Evolutionary conservation across 2,329 filamentous ascomycete species (phyloP).

Genomic region (Exophiala xenobiotica): DNA sequence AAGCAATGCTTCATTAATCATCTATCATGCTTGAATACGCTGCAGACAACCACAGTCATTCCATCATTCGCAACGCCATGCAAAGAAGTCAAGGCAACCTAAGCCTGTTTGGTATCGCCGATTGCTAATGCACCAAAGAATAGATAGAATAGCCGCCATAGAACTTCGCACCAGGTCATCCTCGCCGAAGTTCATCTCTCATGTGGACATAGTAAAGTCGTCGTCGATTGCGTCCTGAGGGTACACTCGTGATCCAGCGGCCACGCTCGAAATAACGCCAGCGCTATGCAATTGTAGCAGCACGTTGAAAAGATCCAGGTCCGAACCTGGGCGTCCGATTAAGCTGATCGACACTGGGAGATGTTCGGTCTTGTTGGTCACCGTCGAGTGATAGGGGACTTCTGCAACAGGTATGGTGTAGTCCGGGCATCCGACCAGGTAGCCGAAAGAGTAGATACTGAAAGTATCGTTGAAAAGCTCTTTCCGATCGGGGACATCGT

Average conservation of each 20-base stretch:
- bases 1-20: no score
- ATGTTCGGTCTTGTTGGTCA: slow-evolving; percentile 34
- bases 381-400: slow-evolving; percentile 31
- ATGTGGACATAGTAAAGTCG: neutral
- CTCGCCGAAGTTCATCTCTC: neutral
- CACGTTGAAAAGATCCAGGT: slow-evolving; percentile 32
- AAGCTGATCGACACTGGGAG: slow-evolving; percentile 38
- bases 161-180: neutral
- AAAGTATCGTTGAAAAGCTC: slow-evolving; percentile 48
- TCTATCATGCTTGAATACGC: no score
- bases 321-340: slow-evolving; percentile 35
- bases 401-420: slow-evolving; percentile 47
- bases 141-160: neutral
- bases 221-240: neutral
- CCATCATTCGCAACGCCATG: no score
- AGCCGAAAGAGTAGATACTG: slow-evolving; percentile 37
- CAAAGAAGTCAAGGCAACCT: no score
- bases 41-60: no score
- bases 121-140: no score
- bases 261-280: slow-evolving; percentile 21
- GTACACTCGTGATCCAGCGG: slow-evolving; percentile 19
- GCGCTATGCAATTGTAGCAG: slow-evolving; percentile 18
- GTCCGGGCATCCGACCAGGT: slow-evolving; percentile 42
- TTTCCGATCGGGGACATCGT: slow-evolving; percentile 18
- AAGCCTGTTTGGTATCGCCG: no score